Evolutionary conservation across 2,329 filamentous ascomycete species (phyloP).

Genomic region (Colletotrichum chrysophilum): DNA sequence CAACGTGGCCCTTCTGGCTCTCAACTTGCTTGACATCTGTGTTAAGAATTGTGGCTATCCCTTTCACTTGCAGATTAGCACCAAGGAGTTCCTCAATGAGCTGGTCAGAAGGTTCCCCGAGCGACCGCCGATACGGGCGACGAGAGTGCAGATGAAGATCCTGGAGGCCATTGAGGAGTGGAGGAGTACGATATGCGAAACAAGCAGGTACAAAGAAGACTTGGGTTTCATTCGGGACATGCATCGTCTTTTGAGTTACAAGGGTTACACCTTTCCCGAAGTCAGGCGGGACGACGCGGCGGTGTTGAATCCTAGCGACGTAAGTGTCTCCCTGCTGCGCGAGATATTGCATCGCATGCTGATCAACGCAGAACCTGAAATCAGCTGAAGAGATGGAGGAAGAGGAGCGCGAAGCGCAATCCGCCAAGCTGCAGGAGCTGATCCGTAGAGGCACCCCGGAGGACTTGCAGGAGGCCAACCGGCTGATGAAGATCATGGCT

Average conservation of each 20-base stretch:
- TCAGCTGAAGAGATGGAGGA: slow-evolving; percentile 99
- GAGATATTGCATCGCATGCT: not conserved
- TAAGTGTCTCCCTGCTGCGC: slow-evolving; percentile 50
- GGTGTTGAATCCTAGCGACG: slow-evolving; percentile 94
- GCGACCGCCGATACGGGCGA: slow-evolving; percentile 83
- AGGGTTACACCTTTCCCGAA: slow-evolving; percentile 95
- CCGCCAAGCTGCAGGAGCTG: slow-evolving; percentile 96
- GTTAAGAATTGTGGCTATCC: slow-evolving; percentile 99
- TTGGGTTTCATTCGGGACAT: slow-evolving; percentile 96
- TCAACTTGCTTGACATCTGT: slow-evolving; percentile 95
- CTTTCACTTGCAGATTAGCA: slow-evolving; percentile 97
- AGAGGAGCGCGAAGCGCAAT: slow-evolving; percentile 92
- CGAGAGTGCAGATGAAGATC: slow-evolving; percentile 89
- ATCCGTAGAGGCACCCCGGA: slow-evolving; percentile 91
- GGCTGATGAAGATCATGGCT: slow-evolving; percentile 99
- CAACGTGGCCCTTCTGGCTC: slow-evolving; percentile 88
- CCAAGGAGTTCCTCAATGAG: slow-evolving; percentile 98
- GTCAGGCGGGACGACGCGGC: slow-evolving; percentile 92
- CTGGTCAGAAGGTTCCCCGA: slow-evolving; percentile 95
- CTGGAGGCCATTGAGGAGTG: slow-evolving; percentile 98
- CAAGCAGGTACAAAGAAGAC: slow-evolving; percentile 96
- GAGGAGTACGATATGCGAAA: slow-evolving; percentile 97
- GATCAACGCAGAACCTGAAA: slow-evolving; percentile 75
- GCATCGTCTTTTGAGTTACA: slow-evolving; percentile 94
- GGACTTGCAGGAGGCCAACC: slow-evolving; percentile 95